Conservation (phyloP, 2,329 filamentous ascomycete genomes). For the Xylaria sp. region DNA sequence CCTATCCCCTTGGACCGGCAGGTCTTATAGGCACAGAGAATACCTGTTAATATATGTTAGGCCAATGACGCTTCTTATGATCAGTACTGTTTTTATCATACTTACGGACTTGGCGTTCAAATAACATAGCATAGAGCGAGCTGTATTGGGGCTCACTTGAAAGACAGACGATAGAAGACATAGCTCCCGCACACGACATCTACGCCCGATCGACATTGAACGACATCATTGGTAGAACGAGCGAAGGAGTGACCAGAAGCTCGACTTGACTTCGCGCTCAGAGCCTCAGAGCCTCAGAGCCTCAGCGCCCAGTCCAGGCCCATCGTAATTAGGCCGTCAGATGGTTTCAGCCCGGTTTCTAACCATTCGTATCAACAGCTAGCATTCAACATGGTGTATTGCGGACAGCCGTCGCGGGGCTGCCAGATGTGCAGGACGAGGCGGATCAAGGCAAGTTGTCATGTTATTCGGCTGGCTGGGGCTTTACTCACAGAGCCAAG, state of each 20-base stretch:
- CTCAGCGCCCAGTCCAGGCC: neutral
- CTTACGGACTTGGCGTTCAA: neutral
- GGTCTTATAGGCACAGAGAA: neutral
- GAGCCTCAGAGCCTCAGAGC: neutral
- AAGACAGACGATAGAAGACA: neutral
- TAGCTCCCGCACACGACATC: neutral
- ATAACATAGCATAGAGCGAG: neutral
- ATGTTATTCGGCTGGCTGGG: neutral
- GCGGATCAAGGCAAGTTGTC: conserved; percentile 60
- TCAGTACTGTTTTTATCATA: neutral
- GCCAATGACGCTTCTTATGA: neutral
- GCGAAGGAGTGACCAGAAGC: neutral
- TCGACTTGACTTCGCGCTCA: neutral
- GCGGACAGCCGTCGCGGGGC: conserved; percentile 60
- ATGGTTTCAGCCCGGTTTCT: neutral
- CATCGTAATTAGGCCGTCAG: neutral
- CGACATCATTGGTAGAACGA: neutral
- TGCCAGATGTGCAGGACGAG: conserved; percentile 71
- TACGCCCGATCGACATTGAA: neutral
- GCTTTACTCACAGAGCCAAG: neutral
- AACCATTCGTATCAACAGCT: neutral
- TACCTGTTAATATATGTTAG: neutral
- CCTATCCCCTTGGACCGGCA: neutral
- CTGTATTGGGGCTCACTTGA: neutral
- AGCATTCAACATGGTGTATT: conserved; percentile 53